phyloP scores from a whole-genome alignment of 2,329 filamentous ascomycete species.

The Nemania sp. region DNA sequence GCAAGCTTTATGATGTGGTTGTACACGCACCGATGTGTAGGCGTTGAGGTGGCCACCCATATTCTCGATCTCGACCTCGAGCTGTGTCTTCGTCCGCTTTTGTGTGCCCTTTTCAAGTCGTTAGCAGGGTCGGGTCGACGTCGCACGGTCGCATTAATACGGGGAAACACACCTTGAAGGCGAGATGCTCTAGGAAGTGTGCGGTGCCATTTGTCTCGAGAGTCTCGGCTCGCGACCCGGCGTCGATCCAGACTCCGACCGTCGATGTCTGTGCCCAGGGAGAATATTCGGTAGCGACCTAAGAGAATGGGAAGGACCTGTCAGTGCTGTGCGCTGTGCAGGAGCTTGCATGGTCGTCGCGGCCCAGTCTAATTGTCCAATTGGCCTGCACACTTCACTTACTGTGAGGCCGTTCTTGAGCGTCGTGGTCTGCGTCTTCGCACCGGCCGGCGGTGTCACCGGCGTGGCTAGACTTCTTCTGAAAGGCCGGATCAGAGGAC shows the following conservation, averaged over 20 bases:
- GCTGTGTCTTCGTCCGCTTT: slow-evolving; percentile 92
- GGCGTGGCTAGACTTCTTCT: slow-evolving; percentile 90
- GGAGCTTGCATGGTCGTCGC: too few species aligned
- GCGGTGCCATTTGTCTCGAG: slow-evolving; percentile 98
- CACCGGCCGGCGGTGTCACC: slow-evolving; percentile 61
- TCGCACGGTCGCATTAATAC: slow-evolving; percentile 19
- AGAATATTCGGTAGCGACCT: slow-evolving; percentile 98
- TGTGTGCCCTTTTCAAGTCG: slow-evolving; percentile 72
- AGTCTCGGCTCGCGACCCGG: slow-evolving; percentile 96
- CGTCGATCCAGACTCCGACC: slow-evolving; percentile 99
- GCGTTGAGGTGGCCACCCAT: slow-evolving; percentile 99
- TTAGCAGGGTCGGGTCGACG: slow-evolving; percentile 25
- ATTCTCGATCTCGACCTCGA: slow-evolving; percentile 99
- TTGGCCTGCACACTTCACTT: slow-evolving; percentile 42
- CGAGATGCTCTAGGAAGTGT: slow-evolving; percentile 99
- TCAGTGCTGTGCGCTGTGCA: too few species aligned
- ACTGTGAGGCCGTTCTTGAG: slow-evolving; percentile 98
- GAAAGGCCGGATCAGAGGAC: slow-evolving; percentile 76
- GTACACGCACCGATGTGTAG: slow-evolving; percentile 87
- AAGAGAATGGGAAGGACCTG: too few species aligned
- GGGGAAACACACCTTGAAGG: slow-evolving; percentile 93
- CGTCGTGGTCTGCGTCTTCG: slow-evolving; percentile 94
- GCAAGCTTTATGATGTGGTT: too few species aligned
- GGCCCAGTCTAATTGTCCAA: too few species aligned
- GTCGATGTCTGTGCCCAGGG: slow-evolving; percentile 98